Percentiles rank a stretch among this genome's conserved stretches.
Conservation (phyloP, 495 filamentous ascomycete genomes). For the Daldinia grandis region DNA sequence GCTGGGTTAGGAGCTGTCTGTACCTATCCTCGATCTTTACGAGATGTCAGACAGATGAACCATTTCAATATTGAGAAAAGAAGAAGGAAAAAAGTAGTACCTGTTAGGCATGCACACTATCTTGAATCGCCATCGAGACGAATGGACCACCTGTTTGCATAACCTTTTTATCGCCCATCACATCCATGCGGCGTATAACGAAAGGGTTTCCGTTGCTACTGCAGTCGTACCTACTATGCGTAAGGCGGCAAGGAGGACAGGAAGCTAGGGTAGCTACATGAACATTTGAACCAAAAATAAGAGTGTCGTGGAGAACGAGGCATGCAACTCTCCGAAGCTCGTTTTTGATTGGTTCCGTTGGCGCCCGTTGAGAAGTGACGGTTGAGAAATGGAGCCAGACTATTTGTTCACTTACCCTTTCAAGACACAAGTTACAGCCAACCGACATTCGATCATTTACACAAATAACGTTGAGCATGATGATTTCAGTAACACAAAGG, state of each 20-base stretch:
- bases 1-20: constrained; percentile 7
- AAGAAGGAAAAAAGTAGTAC: not conserved
- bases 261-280: constrained; percentile 16
- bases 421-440: constrained; percentile 13
- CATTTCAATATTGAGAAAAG: not conserved
- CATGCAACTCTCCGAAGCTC: constrained; percentile 14
- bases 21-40: not conserved
- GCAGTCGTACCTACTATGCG: constrained; percentile 18
- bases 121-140: constrained; percentile 20
- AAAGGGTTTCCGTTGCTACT: constrained; percentile 13
- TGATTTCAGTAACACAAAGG: not conserved
- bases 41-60: constrained; percentile 4
- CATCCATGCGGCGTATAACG: constrained; percentile 18
- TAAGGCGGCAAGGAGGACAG: constrained; percentile 17
- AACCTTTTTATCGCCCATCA: constrained; percentile 28
- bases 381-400: constrained; percentile 28
- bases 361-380: constrained; percentile 53
- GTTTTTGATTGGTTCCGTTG: constrained; percentile 53
- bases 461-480: constrained; percentile 19
- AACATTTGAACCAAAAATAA: constrained; percentile 11
- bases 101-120: constrained; percentile 12
- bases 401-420: constrained; percentile 26
- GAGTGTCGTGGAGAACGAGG: constrained; percentile 24
- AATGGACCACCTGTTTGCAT: constrained; percentile 25
- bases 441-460: not conserved